Evolutionary conservation across 164 flowering plant genomes (phyloP).

Genomic region (Pachysandra terminalis): DNA sequence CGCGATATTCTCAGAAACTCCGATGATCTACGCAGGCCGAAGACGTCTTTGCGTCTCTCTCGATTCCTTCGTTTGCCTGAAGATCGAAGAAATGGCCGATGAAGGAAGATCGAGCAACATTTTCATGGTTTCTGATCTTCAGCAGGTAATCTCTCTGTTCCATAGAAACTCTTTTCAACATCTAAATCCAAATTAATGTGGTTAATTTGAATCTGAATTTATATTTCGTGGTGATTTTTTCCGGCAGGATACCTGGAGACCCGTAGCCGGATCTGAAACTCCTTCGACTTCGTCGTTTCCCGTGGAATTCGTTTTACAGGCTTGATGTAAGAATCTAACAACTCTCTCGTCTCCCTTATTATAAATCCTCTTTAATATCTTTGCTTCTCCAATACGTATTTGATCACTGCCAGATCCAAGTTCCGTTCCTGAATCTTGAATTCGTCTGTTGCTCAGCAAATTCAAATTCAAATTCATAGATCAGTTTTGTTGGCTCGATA

Average conservation of each 20-base stretch:
- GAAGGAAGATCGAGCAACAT: slow-evolving; percentile 41
- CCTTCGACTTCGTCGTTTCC: slow-evolving; percentile 5
- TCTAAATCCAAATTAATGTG: neutral
- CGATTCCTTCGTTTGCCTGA: slow-evolving; percentile 46
- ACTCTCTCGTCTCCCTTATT: too few species aligned
- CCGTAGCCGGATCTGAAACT: neutral
- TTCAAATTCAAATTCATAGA: too few species aligned
- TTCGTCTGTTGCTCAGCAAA: too few species aligned
- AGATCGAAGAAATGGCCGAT: slow-evolving; percentile 42
- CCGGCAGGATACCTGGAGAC: slow-evolving; percentile 10
- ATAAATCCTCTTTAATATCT: too few species aligned
- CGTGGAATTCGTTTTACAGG: neutral
- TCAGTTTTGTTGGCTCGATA: too few species aligned
- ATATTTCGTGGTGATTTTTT: neutral
- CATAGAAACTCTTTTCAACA: too few species aligned
- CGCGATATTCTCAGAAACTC: neutral
- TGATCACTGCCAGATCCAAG: too few species aligned
- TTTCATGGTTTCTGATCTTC: slow-evolving; percentile 6
- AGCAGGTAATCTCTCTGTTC: slow-evolving; percentile 5
- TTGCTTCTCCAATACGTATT: too few species aligned
- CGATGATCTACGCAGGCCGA: slow-evolving; percentile 28
- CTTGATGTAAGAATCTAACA: slow-evolving; percentile 15
- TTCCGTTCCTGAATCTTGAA: too few species aligned
- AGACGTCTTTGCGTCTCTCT: slow-evolving; percentile 42
- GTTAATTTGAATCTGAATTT: neutral